phyloP scores from a whole-genome alignment of 768 basidiomycete genomes.

The Suillus cothurnatus region DNA sequence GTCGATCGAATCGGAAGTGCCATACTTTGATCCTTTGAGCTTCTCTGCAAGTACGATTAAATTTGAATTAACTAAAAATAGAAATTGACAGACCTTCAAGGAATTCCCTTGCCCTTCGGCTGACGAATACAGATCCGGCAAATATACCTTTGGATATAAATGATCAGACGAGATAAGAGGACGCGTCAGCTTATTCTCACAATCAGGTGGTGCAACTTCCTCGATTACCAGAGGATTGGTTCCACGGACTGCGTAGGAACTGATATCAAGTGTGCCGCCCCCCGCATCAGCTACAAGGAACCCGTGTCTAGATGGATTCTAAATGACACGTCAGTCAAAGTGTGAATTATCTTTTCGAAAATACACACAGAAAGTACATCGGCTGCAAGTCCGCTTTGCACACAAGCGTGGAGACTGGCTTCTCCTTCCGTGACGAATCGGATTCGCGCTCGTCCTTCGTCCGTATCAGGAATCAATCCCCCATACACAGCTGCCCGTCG shows the following conservation, averaged over 20 bases:
- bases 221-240: constrained; percentile 75
- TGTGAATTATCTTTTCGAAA: constrained; percentile 5
- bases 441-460: constrained; percentile 71
- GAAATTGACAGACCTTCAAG: no score
- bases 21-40: constrained; percentile 72
- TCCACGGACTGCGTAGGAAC: constrained; percentile 74
- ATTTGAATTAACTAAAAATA: no score
- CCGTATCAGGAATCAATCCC: constrained; percentile 73
- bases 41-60: constrained; percentile 64
- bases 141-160: constrained; percentile 59
- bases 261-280: constrained; percentile 81
- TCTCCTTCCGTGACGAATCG: constrained; percentile 85
- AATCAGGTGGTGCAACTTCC: constrained; percentile 83
- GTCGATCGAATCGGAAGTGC: constrained; percentile 68
- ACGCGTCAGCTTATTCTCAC: constrained; percentile 40
- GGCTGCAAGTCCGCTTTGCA: constrained; percentile 73
- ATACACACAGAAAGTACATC: constrained; percentile 70
- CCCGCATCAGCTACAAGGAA: constrained; percentile 83
- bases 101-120: constrained; percentile 71
- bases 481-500: constrained; percentile 72
- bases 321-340: constrained; percentile 15
- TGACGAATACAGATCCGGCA: constrained; percentile 83
- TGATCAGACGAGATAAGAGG: background rate
- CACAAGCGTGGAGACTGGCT: constrained; percentile 81
- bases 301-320: constrained; percentile 76